Base-by-base conservation (phyloP, 2,329 filamentous ascomycete species). In the Diaporthe capsici region DNA sequence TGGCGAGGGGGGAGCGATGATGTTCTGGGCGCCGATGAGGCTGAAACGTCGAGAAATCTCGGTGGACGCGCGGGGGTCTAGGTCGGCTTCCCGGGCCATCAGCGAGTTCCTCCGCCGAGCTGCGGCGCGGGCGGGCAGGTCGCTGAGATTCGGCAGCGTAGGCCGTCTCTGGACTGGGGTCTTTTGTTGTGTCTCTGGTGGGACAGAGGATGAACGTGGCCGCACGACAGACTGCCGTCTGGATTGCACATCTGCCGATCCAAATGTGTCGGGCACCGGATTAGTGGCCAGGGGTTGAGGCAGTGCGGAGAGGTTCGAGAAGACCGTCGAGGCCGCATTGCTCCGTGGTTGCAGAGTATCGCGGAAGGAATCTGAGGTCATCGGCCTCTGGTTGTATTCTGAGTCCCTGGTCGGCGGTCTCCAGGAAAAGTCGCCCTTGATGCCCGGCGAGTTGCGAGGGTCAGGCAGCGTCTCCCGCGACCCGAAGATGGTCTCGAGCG, bases 371-470 rank as follows among this genome's bases (percentile, higher is more conserved):
- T 70, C 65, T 0, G 31, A 39, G n/a, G 65, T 70, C 6, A 10
- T 3, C 22, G 65, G 65, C n/a, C 65, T 70, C n/a, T 70, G 65
- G 2, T 20, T 25, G 49, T 68, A 47, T 47, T 42, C 44, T 15
- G 75, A 74, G 34, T 68, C 60, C 31, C 67, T 39, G 2, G 61
- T 67, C 20, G 67, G 73, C 22, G 75, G 75, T 39, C 73, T 61
- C 75, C 75, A 76, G 13, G 75, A 67, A 22, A 76, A 76, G 37
- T 73, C 51, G n/a, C 60, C 67, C 28, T 71, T 58, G 31, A 61
- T 55, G 17, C 39, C 31, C 1, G 67, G 47, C 22, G 72, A 71
- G 17, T 61, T 53, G 10, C 61, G 61, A 20, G 49, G 34, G 4
- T 67, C 47, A 3, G 28, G 42, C n/a, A 63, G 58, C 3, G 39